Evolutionary conservation across 1,284 basidiomycete species (phyloP), one percentile per base, ranked within the genome.

Genomic region (Vanrija sp.): DNA sequence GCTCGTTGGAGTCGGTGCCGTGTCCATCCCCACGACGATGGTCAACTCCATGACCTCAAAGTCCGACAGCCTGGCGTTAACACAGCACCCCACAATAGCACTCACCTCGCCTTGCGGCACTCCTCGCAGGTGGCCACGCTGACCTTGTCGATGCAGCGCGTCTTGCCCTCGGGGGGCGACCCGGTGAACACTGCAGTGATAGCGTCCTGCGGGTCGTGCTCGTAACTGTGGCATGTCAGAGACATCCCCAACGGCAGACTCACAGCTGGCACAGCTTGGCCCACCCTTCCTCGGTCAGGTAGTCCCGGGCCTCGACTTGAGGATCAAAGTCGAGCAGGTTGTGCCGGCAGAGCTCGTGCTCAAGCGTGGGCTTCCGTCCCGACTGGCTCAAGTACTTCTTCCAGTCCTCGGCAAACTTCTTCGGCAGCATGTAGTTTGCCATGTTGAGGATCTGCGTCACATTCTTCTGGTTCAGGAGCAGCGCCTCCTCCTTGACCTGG

Each of bases 241-340:
- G 4, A 9, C 24, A 36, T 20, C 20, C 6, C 36, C 4, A 31
- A 14, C 5, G 5, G 12, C 3, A 7, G 2, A 58, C 69, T 60
- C 49, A 71, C 68, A 58, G 47, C 3, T 50, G 35, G 18, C 54
- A 52, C 2, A 72, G 46, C 24, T 42, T 31, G 1, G 48, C 16
- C 68, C 69, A 75, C 0, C 67, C 67, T 2, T 15, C 35, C 23
- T 56, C 47, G 3, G 47, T 43, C 4, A 71, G 14, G 19, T 60
- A 62, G 45, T 51, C 36, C 2, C 49, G 24, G 5, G 45, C 23
- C 24, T 63, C 63, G 47, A 62, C 56, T 46, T 55, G 53, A 15
- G 65, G 68, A 57, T 75, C 71, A 31, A 65, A 62, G 49, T 65
- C 63, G 37, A 73, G 45, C 25, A 55, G n/a, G 0, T 65, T 66